These are phyloP conservation scores for Biscogniauxia sp. DNA, from an alignment of 2,329 filamentous ascomycete species.

Conservation along the genomic window DNA sequence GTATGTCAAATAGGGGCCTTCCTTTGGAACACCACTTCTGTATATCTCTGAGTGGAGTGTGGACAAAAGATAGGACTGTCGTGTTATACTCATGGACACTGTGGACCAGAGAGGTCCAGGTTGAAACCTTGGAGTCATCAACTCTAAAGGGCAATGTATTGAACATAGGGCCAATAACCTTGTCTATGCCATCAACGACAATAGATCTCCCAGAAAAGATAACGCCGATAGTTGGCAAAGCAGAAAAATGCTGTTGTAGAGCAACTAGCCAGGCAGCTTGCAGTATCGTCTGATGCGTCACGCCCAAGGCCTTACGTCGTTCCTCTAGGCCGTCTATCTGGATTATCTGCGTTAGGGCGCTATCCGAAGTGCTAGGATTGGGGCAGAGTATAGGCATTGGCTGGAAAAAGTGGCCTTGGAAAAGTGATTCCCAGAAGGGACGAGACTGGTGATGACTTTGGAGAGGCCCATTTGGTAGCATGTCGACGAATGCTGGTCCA, in stretches of 20 bases:
- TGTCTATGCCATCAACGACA: constrained; percentile 62
- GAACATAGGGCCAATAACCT: constrained; percentile 78
- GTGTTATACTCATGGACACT: constrained; percentile 71
- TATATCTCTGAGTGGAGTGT: constrained; percentile 75
- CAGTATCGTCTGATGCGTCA: constrained; percentile 76
- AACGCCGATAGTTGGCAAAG: constrained; percentile 62
- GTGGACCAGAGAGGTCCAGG: constrained; percentile 59
- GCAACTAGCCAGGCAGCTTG: constrained; percentile 72
- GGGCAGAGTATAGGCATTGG: constrained; percentile 19
- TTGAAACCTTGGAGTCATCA: constrained; percentile 40
- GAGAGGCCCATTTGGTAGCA: constrained; percentile 69
- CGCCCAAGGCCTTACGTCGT: constrained; percentile 58
- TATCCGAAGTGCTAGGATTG: constrained; percentile 1
- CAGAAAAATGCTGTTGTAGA: constrained; percentile 50
- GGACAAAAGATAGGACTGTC: constrained; percentile 67
- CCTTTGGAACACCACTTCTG: constrained; percentile 71
- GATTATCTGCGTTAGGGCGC: constrained; percentile 31
- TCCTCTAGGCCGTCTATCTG: constrained; percentile 45
- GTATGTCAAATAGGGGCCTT: constrained; percentile 68
- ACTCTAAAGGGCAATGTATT: constrained; percentile 79
- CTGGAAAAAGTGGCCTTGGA: constrained; percentile 38
- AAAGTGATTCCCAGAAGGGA: constrained; percentile 66
- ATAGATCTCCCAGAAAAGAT: constrained; percentile 77
- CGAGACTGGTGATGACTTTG: constrained; percentile 38
- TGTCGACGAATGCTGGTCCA: constrained; percentile 62